Base-by-base conservation (phyloP, 148 eudicot genomes). In the Spergularia marina region DNA sequence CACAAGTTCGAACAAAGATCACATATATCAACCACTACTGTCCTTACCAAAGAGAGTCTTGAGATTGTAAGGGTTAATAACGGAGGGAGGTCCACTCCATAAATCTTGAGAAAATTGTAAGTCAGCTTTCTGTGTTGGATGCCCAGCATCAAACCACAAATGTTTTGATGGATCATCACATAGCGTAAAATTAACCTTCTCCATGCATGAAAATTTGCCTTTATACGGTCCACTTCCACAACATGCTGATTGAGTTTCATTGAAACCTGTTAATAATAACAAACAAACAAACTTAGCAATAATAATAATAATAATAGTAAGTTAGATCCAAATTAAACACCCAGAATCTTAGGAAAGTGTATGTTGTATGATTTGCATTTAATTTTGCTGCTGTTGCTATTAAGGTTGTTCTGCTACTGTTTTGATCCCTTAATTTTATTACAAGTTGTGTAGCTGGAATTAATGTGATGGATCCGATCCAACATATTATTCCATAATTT, bases 111-210 rank as follows among this genome's bases (percentile, higher is more conserved):
- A 78, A 36, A 79, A 82, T 77, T 84, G 83, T 2, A 55, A 21
- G 57, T 84, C 76, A 11, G 85, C 87, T 59, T 61, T 84, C n/a
- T 84, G 75, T 2, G 85, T 62, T 4, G 81, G 80, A 66, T 84
- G 87, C 0, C 83, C 87, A 0, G 85, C 83, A 70, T 84, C 85
- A 12, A 84, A 84, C 81, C 84, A 84, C 2, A 84, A 25, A 54
- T 73, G 36, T 2, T 65, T 57, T 10, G 17, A 70, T 11, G 87
- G 85, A 41, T 76, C 39, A 18, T 65, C 75, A 58, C 87, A 84
- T 14, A 79, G 71, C 25, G 75, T 52, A 34, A 72, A 84, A 49
- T 74, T 74, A 10, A 17, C 73, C 30, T 52, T 52, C 40, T 60
- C 72, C 25, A 57, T 62, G 73, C 87, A 84, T 7, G 70, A 79